phyloP scores from a whole-genome alignment of 2,329 filamentous ascomycete species.

The Hortaea werneckii region DNA sequence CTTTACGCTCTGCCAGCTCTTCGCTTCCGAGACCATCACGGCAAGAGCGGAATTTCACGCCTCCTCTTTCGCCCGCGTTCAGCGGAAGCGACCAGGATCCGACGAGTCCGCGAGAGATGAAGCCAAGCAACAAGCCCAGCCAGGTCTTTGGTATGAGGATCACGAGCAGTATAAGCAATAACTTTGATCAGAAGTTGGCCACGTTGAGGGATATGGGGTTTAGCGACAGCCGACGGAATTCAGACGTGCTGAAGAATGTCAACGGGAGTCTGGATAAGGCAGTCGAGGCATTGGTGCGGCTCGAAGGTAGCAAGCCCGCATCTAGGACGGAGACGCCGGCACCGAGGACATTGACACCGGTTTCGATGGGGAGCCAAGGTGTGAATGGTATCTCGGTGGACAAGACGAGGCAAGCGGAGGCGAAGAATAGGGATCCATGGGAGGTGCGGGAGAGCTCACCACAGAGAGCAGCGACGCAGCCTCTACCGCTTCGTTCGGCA shows the following conservation, averaged over 20 bases:
- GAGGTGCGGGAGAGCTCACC: slow-evolving; percentile 31
- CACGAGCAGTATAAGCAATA: slow-evolving; percentile 48
- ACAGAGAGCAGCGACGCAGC: slow-evolving; percentile 17
- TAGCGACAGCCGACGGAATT: slow-evolving; percentile 68
- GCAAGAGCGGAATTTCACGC: slow-evolving; percentile 26
- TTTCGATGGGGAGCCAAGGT: slow-evolving; percentile 37
- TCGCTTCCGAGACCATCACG: slow-evolving; percentile 54
- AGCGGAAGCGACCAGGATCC: slow-evolving; percentile 15
- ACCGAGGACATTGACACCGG: slow-evolving; percentile 24
- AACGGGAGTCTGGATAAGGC: slow-evolving; percentile 78
- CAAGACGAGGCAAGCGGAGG: slow-evolving; percentile 21
- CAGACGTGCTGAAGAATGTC: slow-evolving; percentile 68
- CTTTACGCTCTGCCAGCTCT: slow-evolving; percentile 59
- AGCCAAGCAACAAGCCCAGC: slow-evolving; percentile 46
- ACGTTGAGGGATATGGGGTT: slow-evolving; percentile 88
- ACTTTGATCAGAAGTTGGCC: slow-evolving; percentile 64
- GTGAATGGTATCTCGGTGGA: slow-evolving; percentile 36
- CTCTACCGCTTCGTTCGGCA: slow-evolving; percentile 23
- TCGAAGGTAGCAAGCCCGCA: slow-evolving; percentile 52
- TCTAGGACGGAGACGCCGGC: slow-evolving; percentile 24
- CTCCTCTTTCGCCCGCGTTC: slow-evolving; percentile 26
- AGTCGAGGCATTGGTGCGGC: slow-evolving; percentile 70
- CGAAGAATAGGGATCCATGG: slow-evolving; percentile 32
- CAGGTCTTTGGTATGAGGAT: slow-evolving; percentile 27
- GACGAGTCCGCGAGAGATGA: slow-evolving; percentile 12